Evolutionary conservation across 371 early-diverging fungal species (phyloP).

Genomic region (Entomophthora muscae): DNA sequence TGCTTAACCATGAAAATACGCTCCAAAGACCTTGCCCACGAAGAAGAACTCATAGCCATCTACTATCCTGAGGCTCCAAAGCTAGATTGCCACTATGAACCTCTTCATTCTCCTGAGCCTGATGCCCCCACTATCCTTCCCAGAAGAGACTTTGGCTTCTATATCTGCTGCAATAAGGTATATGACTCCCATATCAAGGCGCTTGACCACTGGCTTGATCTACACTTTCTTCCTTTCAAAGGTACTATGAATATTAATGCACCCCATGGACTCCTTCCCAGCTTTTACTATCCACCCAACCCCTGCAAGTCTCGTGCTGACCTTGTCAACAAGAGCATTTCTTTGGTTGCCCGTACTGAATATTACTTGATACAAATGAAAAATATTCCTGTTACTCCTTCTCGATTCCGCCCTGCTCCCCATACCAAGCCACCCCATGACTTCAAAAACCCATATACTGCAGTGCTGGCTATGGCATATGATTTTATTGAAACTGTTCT

Average conservation of each 20-base stretch:
- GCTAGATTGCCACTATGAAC: not conserved
- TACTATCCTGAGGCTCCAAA: not conserved
- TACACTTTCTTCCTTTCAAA: not conserved
- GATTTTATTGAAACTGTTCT: not conserved
- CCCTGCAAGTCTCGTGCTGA: not conserved
- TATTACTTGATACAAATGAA: not conserved
- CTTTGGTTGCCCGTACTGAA: not conserved
- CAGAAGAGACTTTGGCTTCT: not conserved
- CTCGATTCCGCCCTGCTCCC: not conserved
- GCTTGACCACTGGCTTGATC: not conserved
- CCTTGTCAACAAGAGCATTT: not conserved
- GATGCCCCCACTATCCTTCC: not conserved
- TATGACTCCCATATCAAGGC: not conserved
- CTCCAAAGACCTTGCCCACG: not conserved
- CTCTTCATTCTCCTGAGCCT: not conserved
- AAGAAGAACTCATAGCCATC: not conserved
- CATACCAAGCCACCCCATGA: not conserved
- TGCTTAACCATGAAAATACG: too few relatives aligned
- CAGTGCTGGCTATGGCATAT: not conserved
- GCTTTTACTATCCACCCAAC: not conserved
- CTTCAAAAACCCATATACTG: not conserved
- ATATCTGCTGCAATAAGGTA: not conserved
- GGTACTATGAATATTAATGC: not conserved
- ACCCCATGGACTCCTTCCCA: not conserved
- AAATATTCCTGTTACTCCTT: not conserved